Base-by-base conservation (phyloP, 306 rosid genomes). In the Elaeagnus macrophylla region DNA sequence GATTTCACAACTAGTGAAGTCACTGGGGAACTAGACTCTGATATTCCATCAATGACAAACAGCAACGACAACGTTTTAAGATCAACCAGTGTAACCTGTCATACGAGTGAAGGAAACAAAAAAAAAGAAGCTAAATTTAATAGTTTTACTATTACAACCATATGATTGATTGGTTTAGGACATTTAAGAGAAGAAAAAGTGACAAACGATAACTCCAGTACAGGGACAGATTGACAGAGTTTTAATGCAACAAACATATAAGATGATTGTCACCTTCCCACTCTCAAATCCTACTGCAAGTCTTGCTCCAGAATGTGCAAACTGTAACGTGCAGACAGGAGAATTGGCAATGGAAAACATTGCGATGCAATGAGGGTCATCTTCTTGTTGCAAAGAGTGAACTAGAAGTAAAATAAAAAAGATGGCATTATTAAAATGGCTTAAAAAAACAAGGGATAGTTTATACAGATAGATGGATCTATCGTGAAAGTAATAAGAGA, bases 71-170 rank as follows among this genome's bases (percentile, higher is more conserved):
- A 58, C 46, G 84, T 46, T 57, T 63, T 61, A 56, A 72, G 59
- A 77, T 83, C 87, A 72, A 89, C 68, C 87, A 85, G 47, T 44
- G 95, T 89, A 49, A 89, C 95, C 97, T 89, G 94, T 65, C 60
- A 69, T 77, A 57, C 16, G 60, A 53, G 68, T 38, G 35, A 62
- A 76, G 52, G 66, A 56, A 39, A 54, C 53, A 63, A 72, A n/a
- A n/a, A n/a, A n/a, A n/a, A n/a, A n/a, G 3, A 45, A 8, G 9
- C 8, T 45, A 45, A 17, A 54, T 25, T 25, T 25, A 20, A 25
- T 5, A 25, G 32, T 25, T 25, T 25, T 25, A 5, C 32, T 25
- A 25, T 0, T 25, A 25, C 42, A 54, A 35, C 37, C 6, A 15
- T 36, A 13, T 25, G 56, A 53, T 32, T 53, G 37, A 53, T 5